phyloP scores from a whole-genome alignment of 1,139 yeast species.

The Protomyces arabidopsidicola region DNA sequence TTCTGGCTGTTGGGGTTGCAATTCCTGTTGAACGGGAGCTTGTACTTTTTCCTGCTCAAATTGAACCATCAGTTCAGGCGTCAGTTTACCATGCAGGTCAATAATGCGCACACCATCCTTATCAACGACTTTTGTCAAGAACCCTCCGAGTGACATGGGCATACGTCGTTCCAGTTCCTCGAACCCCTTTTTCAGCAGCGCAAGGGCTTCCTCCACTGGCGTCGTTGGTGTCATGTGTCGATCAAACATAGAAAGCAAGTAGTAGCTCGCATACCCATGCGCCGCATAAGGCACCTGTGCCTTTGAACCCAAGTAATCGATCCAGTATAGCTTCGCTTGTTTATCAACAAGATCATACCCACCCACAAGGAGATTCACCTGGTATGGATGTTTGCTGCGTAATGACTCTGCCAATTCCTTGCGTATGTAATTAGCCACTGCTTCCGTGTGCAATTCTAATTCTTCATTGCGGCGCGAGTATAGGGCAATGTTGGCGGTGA shows the following conservation, averaged over 20 bases:
- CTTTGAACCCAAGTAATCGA: constrained; percentile 89
- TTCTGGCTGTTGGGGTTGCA: not conserved
- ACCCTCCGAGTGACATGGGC: constrained; percentile 96
- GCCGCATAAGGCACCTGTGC: constrained; percentile 93
- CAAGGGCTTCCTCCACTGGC: constrained; percentile 72
- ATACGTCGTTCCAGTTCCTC: constrained; percentile 77
- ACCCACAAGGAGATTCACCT: constrained; percentile 81
- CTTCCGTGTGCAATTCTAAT: constrained; percentile 72
- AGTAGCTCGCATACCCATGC: constrained; percentile 95
- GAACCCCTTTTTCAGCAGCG: constrained; percentile 66
- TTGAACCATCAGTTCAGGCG: not conserved
- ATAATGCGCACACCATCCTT: constrained; percentile 43
- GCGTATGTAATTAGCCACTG: constrained; percentile 84
- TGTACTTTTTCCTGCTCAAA: not conserved
- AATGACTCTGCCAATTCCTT: constrained; percentile 80
- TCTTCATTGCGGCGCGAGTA: constrained; percentile 53
- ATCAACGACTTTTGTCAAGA: constrained; percentile 69
- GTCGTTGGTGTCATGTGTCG: constrained; percentile 80
- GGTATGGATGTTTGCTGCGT: constrained; percentile 89
- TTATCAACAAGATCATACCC: constrained; percentile 67
- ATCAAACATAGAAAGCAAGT: constrained; percentile 83
- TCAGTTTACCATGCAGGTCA: constrained; percentile 18
- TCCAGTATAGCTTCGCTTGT: constrained; percentile 73
- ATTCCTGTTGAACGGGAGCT: not conserved
- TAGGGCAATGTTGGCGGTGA: constrained; percentile 82